Conservation (phyloP, 441 rosid species). For the Pelargonium australe region DNA sequence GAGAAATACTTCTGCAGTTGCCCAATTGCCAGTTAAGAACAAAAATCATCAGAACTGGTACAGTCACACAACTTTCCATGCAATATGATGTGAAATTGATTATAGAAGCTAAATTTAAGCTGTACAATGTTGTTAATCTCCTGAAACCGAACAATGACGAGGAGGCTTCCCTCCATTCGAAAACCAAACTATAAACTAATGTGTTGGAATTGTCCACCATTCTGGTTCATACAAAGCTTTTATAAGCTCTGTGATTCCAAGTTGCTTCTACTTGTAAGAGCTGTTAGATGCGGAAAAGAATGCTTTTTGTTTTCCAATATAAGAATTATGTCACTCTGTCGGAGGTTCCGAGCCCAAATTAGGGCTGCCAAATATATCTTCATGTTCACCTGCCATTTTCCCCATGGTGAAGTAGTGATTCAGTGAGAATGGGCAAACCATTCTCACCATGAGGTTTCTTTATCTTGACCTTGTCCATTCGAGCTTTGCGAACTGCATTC, state of each 20-base stretch:
- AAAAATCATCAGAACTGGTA: neutral
- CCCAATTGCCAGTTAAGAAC: neutral
- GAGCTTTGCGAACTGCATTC: conserved; percentile 71
- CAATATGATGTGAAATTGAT: neutral
- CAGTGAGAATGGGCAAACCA: conserved; percentile 25
- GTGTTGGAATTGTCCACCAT: too few relatives aligned
- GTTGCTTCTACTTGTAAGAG: too few relatives aligned
- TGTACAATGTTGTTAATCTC: neutral
- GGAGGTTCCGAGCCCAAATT: neutral
- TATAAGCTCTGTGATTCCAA: too few relatives aligned
- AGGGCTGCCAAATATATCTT: neutral
- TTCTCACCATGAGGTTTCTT: conserved; percentile 21
- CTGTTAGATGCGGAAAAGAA: too few relatives aligned
- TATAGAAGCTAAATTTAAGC: neutral
- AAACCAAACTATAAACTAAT: too few relatives aligned
- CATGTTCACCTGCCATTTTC: conserved; percentile 30
- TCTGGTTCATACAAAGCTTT: too few relatives aligned
- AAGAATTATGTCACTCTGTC: conserved; percentile 5
- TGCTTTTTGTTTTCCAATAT: conserved; percentile 2
- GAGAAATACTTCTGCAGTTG: neutral
- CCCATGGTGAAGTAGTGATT: conserved; percentile 29
- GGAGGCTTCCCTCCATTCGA: too few relatives aligned
- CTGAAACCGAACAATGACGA: neutral
- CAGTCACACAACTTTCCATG: neutral
- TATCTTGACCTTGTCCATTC: conserved; percentile 45